Evolutionary conservation across 169 alveolate genomes (phyloP).

Genomic region (Plasmodium falciparum): DNA sequence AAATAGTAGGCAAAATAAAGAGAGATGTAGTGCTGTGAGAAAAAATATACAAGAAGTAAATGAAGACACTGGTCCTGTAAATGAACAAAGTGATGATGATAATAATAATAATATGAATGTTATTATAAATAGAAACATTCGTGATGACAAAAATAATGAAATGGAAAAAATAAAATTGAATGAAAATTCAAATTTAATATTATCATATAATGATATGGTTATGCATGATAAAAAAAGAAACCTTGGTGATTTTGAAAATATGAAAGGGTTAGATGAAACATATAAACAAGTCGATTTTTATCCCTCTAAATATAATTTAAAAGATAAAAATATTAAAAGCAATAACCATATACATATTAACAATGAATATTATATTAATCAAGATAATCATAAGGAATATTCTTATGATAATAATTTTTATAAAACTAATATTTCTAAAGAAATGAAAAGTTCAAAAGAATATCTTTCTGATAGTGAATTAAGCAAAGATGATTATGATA

Average conservation of each 20-base stretch:
- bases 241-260: not conserved
- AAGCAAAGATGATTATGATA: too few relatives aligned
- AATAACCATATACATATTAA: not conserved
- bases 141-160: not conserved
- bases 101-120: too few relatives aligned
- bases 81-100: too few relatives aligned
- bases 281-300: not conserved
- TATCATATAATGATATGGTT: conserved; percentile 13
- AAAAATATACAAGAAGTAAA: conserved; percentile 5
- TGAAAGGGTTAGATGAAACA: not conserved
- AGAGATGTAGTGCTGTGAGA: not conserved
- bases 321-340: not conserved
- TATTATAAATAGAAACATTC: not conserved
- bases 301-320: conserved; percentile 1
- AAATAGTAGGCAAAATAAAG: not conserved
- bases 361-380: not conserved
- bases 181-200: conserved; percentile 32
- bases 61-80: not conserved
- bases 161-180: conserved; percentile 10
- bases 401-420: not conserved
- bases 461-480: too few relatives aligned
- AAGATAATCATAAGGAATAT: not conserved
- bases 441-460: not conserved
- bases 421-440: not conserved
- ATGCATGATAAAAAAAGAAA: not conserved